These are phyloP conservation scores for Cenchrus americanus DNA, from an alignment of 176 grass and related monocot species.

Conservation along the genomic window DNA sequence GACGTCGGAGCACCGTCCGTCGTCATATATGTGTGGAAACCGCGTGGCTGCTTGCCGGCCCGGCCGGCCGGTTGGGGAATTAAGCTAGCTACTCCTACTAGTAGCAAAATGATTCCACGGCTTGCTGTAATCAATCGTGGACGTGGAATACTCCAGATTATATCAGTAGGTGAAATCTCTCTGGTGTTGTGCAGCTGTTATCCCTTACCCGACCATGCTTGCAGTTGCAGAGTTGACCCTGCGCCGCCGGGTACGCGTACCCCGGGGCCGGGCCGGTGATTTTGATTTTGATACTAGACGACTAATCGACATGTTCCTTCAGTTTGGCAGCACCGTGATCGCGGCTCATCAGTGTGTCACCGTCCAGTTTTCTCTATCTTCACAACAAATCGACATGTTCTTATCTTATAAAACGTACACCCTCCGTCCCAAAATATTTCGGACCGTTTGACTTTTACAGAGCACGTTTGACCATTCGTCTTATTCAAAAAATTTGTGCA, in stretches of 20 bases:
- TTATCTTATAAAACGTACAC: too few relatives aligned
- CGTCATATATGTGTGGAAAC: neutral
- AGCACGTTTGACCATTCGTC: too few relatives aligned
- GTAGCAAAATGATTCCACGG: neutral
- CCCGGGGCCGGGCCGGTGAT: constrained; percentile 42
- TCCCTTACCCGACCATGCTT: neutral
- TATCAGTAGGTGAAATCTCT: constrained; percentile 13
- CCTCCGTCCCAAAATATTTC: too few relatives aligned
- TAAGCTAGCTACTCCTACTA: neutral
- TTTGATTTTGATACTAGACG: constrained; percentile 30
- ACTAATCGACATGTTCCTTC: too few relatives aligned
- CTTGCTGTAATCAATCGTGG: neutral
- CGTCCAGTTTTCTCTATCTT: neutral
- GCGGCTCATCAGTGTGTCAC: constrained; percentile 17
- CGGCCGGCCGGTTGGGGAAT: neutral
- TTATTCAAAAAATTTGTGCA: too few relatives aligned
- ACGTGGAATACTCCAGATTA: neutral
- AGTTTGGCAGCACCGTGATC: constrained; percentile 5
- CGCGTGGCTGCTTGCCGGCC: neutral
- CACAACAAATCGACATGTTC: neutral
- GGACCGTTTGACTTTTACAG: too few relatives aligned
- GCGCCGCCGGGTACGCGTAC: neutral
- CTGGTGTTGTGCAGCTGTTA: neutral
- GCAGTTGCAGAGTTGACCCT: constrained; percentile 22
- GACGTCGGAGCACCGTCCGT: neutral